Conservation (phyloP, 140 eudicot genomes). For the Anethum foeniculum region DNA sequence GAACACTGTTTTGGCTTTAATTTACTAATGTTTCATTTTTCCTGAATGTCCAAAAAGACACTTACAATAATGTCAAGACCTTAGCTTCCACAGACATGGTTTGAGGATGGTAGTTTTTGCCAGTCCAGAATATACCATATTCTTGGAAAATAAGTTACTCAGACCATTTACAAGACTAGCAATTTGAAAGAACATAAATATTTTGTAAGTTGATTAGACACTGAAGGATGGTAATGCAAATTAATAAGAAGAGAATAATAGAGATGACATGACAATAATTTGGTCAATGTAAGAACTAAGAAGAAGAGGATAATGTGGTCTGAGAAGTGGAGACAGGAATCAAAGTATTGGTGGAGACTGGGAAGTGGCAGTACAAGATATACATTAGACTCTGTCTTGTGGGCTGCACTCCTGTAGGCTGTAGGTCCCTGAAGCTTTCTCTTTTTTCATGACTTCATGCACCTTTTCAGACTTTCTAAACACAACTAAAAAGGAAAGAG, state of each 20-base stretch:
- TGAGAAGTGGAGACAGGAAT: conserved; percentile 6
- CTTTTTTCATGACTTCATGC: not conserved
- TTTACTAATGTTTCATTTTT: not conserved
- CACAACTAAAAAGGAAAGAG: not conserved
- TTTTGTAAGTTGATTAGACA: not conserved
- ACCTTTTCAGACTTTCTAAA: not conserved
- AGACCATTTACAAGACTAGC: not conserved
- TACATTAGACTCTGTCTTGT: not conserved
- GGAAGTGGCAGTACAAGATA: not conserved
- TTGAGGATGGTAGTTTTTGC: not conserved
- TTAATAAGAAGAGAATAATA: not conserved
- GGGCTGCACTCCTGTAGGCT: not conserved
- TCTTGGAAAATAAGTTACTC: not conserved
- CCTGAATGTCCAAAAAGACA: not conserved
- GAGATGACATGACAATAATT: not conserved
- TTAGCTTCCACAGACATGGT: not conserved
- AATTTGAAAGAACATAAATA: not conserved
- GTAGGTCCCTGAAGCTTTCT: not conserved
- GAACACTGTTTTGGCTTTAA: not conserved
- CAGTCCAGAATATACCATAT: not conserved
- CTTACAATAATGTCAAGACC: not conserved
- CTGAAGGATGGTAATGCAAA: not conserved
- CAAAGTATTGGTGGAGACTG: not conserved
- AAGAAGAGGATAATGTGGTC: not conserved
- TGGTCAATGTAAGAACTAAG: not conserved